Evolutionary conservation across 2,329 filamentous ascomycete species (phyloP), one percentile per base, ranked within the genome.

Genomic region (Hypoxylon sp.): DNA sequence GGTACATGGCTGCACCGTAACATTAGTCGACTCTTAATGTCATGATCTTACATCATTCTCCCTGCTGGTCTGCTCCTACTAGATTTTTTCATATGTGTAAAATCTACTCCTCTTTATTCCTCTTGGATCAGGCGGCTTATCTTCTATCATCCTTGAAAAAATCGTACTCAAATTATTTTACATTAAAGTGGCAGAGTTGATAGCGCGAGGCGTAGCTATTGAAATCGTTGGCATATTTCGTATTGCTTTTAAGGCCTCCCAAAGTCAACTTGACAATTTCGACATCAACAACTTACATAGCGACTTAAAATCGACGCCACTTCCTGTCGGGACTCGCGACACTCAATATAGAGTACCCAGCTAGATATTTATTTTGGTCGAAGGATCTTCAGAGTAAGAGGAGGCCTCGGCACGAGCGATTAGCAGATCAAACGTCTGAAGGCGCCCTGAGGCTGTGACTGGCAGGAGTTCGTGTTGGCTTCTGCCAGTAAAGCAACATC

Each of bases 11-110:
- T 70, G 59, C 62, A 70, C 60, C 65, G 67, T 66, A 55, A 67
- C 64, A 69, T 68, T 68, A 71, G 62, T 69, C 51, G 50, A 62
- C 46, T 69, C 49, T 65, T 65, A 60, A 63, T 68, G 55, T 65
- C 65, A 70, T 67, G 60, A 63, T 70, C 68, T 68, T 65, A 70
- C 68, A 68, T 70, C 68, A 68, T 68, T 62, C 45, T 48, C 64
- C 63, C 63, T 63, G 60, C 63, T 67, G 56, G 38, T 70, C 60
- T 56, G 58, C 59, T 70, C 58, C 61, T 68, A 23, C 58, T 53
- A 61, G 49, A n/a, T 60, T 59, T 59, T 62, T 48, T 30, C 51
- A 36, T 21, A 61, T 61, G 60, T 52, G 56, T 65, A 49, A 43
- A 65, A 60, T 62, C 59, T 68, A 45, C 59, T 68, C 65, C 61